A percentile compares a stretch with the other conserved stretches of the same genome.
Conservation (phyloP, 2,329 filamentous ascomycete species). For the Aureobasidium lini region DNA sequence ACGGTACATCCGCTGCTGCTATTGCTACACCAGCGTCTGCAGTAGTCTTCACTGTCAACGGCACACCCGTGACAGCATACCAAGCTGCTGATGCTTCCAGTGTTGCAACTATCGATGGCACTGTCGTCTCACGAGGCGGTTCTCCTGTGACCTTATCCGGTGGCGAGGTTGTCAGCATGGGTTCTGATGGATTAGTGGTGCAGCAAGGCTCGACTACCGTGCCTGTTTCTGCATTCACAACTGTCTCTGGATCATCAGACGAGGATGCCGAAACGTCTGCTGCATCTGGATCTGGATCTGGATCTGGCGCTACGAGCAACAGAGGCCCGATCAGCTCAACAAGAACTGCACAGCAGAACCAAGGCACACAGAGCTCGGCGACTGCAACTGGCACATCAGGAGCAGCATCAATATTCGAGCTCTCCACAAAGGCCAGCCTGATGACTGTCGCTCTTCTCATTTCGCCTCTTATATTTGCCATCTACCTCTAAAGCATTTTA, state of each 20-base stretch:
- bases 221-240: neutral
- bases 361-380: neutral
- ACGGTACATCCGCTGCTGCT: neutral
- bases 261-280: neutral
- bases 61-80: constrained; percentile 15
- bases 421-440: neutral
- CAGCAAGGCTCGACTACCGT: neutral
- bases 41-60: constrained; percentile 16
- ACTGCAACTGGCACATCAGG: neutral
- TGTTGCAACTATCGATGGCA: constrained; percentile 16
- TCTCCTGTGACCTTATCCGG: constrained; percentile 16
- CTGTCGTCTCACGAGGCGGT: constrained; percentile 16
- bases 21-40: neutral
- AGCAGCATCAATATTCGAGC: neutral
- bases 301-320: neutral
- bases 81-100: neutral
- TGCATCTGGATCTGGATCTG: neutral
- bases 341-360: neutral
- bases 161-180: constrained; percentile 18
- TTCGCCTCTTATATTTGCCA: neutral
- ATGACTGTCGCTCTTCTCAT: neutral
- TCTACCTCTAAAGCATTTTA: neutral
- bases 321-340: neutral
- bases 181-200: neutral
- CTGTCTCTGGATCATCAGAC: neutral